These are phyloP conservation scores for Exophiala aquamarina DNA, from an alignment of 2,329 filamentous ascomycete species.

Conservation along the genomic window DNA sequence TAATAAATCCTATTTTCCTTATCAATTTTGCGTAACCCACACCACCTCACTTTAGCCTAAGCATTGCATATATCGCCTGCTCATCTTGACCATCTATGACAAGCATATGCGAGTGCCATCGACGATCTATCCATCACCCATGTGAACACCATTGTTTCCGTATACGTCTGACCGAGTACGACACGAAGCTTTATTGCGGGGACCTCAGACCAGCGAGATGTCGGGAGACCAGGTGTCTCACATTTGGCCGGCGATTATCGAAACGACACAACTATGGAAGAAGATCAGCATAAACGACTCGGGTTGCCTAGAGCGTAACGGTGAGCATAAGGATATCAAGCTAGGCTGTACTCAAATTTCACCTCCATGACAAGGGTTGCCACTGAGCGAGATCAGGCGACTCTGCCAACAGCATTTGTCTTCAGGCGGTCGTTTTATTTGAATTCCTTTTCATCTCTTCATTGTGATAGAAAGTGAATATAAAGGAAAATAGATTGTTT, in stretches of 20 bases:
- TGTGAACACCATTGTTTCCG: conserved; percentile 25
- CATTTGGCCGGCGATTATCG: conserved; percentile 27
- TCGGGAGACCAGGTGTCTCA: conserved; percentile 22
- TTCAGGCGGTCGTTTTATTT: too few species aligned
- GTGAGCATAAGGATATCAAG: too few species aligned
- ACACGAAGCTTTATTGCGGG: conserved; percentile 30
- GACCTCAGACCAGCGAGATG: conserved; percentile 29
- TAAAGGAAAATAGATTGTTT: too few species aligned
- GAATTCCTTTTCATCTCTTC: too few species aligned
- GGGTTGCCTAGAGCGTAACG: too few species aligned
- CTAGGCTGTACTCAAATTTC: too few species aligned
- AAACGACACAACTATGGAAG: conserved; percentile 26
- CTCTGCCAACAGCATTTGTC: too few species aligned
- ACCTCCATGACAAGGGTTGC: too few species aligned
- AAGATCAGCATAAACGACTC: too few species aligned
- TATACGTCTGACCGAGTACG: conserved; percentile 30
- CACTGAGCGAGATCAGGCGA: too few species aligned
- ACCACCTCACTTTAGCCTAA: conserved; percentile 12
- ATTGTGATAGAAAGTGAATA: too few species aligned
- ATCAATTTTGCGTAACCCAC: conserved; percentile 21
- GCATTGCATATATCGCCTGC: conserved; percentile 11
- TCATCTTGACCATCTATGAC: conserved; percentile 16
- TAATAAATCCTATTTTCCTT: conserved; percentile 26
- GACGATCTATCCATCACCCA: conserved; percentile 22
- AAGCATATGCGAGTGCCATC: conserved; percentile 24